Base-by-base conservation (phyloP, 2,329 filamentous ascomycete species). In the Cytospora schulzeri region DNA sequence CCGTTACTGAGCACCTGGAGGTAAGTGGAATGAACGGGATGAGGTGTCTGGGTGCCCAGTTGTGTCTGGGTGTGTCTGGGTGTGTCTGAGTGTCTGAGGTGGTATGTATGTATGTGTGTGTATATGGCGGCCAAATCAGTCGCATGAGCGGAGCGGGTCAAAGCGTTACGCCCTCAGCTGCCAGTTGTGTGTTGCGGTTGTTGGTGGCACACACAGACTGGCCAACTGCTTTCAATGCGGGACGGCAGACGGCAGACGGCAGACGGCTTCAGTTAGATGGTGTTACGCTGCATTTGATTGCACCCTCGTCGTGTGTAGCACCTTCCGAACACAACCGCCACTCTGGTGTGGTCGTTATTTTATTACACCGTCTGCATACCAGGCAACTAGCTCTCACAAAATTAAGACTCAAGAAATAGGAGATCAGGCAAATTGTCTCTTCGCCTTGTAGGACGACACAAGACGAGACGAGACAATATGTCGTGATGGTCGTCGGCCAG, bases 381-480 rank as follows among this genome's bases (percentile, higher is more conserved):
- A 7, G 2, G 38, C 1, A 9, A 41, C 17, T 41, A 17, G 38
- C 38, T 4, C 17, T n/a, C 17, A 9, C 38, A 33, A 17, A 22
- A 50, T 26, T 12, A 51, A 14, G 48, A 24, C 4, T 14, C 29
- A 31, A 31, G 4, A 31, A 4, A n/a, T n/a, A n/a, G 29, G 19
- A 19, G 48, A 24, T n/a, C n/a, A 51, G 24, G n/a, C 24, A n/a
- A 41, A 28, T 9, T 22, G 24, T 31, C 24, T 31, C 8, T 19
- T 54, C 50, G 50, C 24, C 45, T 24, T 51, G 59, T 54, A 45
- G 38, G 19, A 33, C 28, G 26, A n/a, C n/a, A n/a, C n/a, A n/a
- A 3, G 38, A 38, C 24, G 3, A 24, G 59, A 61, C 59, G 55
- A 45, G 58, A 54, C 33, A 17, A n/a, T 41, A 41, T 41, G 38